Evolutionary conservation across 164 flowering plant genomes (phyloP).

Genomic region (Umbellularia californica): DNA sequence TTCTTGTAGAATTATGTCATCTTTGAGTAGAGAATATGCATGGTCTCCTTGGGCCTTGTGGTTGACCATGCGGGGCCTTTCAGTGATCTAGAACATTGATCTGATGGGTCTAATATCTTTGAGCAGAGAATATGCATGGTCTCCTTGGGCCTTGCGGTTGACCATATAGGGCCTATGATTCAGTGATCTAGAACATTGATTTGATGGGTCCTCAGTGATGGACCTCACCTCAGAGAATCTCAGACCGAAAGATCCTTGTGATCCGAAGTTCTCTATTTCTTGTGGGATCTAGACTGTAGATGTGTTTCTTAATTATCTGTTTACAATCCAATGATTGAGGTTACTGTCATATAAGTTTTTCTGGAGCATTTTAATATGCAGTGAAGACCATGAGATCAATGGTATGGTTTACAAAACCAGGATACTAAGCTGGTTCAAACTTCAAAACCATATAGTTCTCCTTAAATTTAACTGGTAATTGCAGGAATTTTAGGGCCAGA

Average conservation of each 20-base stretch:
- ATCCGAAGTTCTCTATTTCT: neutral
- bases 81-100: neutral
- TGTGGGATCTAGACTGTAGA: neutral
- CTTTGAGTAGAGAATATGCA: neutral
- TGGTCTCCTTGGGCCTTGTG: too few species aligned
- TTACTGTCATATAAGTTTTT: too few species aligned
- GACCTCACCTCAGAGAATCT: neutral
- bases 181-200: neutral
- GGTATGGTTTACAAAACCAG: too few species aligned
- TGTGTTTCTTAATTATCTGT: too few species aligned
- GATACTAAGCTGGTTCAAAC: too few species aligned
- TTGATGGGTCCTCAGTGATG: neutral
- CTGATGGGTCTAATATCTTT: neutral
- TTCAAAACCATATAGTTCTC: too few species aligned
- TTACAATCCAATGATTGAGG: neutral
- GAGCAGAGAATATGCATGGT: neutral
- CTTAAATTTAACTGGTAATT: too few species aligned
- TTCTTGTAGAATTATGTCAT: too few species aligned
- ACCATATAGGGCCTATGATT: neutral
- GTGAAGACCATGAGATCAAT: too few species aligned
- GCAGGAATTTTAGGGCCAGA: too few species aligned
- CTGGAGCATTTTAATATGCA: too few species aligned
- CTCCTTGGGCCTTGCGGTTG: too few species aligned
- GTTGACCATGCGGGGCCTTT: neutral
- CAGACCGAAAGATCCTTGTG: neutral